Evolutionary conservation across 257 asterid species (phyloP).

Genomic region (Forsythia viridissima): DNA sequence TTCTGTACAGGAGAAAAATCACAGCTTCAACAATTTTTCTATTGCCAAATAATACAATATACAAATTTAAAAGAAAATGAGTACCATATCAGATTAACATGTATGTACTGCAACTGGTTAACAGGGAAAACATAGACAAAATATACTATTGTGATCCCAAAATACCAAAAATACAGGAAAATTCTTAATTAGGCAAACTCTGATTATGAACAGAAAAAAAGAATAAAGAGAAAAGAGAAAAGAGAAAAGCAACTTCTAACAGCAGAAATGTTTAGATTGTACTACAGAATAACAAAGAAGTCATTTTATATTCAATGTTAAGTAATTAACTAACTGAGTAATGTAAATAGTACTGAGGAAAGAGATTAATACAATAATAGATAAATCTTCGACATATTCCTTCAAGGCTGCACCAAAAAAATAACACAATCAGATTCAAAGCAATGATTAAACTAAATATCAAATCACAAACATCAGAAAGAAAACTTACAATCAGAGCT

Average conservation of each 20-base stretch:
- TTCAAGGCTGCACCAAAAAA: conserved; percentile 50
- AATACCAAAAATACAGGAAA: neutral
- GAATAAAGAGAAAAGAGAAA: neutral
- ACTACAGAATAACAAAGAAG: neutral
- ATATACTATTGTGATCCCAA: neutral
- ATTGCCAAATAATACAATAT: neutral
- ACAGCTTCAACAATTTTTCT: conserved; percentile 12
- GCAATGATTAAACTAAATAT: conserved; percentile 2
- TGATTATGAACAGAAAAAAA: neutral
- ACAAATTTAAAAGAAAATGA: no score
- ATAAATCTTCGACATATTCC: conserved; percentile 71
- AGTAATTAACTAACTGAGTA: conserved; percentile 28
- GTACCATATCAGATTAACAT: neutral
- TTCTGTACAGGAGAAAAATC: conserved; percentile 52
- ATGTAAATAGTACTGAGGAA: conserved; percentile 10
- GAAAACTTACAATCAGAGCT: conserved; percentile 52
- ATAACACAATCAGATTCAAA: conserved; percentile 17
- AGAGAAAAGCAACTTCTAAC: neutral
- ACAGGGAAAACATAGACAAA: neutral
- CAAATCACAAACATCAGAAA: neutral
- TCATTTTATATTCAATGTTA: conserved; percentile 8
- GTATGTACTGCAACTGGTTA: neutral
- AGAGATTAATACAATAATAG: conserved; percentile 61
- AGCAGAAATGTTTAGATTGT: neutral
- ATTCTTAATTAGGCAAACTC: neutral